These are phyloP conservation scores for Aureobasidium uvarum DNA, from an alignment of 2,329 filamentous ascomycete genomes.

Conservation along the genomic window DNA sequence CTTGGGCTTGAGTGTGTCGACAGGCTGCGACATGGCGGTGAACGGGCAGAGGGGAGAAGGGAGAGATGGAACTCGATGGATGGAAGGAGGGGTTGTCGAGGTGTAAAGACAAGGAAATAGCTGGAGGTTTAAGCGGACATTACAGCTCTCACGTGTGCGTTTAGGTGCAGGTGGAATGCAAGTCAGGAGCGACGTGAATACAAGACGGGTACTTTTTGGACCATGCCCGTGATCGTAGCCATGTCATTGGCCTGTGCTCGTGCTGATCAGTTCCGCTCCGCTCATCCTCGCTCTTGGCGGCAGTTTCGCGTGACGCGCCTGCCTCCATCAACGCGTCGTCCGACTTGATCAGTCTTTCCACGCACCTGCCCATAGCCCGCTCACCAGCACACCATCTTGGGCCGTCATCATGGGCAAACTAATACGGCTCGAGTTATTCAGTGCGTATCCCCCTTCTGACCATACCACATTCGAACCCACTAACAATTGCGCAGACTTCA, in stretches of 20 bases:
- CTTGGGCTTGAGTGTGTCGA: constrained; percentile 29
- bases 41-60: background rate
- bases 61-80: background rate
- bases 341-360: constrained; percentile 11
- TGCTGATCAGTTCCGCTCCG: background rate
- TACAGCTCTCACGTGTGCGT: background rate
- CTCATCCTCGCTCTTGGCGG: background rate
- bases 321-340: constrained; percentile 13
- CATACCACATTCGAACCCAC: background rate
- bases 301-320: constrained; percentile 2
- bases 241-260: constrained; percentile 19
- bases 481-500: constrained; percentile 70
- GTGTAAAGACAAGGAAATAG: background rate
- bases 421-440: constrained; percentile 89
- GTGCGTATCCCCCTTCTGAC: constrained; percentile 50
- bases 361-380: background rate
- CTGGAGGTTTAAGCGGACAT: background rate
- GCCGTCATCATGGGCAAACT: constrained; percentile 82
- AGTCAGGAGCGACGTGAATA: background rate
- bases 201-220: constrained; percentile 8
- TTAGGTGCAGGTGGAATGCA: constrained; percentile 1
- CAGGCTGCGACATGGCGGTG: constrained; percentile 30
- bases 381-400: background rate
- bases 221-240: constrained; percentile 9
- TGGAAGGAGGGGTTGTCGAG: background rate